Evolutionary conservation across 2,329 filamentous ascomycete genomes (phyloP), one percentile per base, ranked within the genome.

Genomic region (Hypoxylon rubiginosum): DNA sequence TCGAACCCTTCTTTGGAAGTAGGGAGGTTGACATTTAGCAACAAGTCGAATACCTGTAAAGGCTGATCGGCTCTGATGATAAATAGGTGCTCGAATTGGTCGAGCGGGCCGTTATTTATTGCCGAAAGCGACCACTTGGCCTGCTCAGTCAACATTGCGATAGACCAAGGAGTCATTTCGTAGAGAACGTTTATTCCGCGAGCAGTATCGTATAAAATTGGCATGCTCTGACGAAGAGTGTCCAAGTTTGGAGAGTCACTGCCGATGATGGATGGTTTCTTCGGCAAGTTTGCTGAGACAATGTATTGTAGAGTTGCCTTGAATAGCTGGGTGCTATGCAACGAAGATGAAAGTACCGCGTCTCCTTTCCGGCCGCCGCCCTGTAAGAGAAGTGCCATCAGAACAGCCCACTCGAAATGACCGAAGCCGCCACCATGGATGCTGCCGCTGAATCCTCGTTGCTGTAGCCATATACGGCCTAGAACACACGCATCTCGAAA

Each of bases 281-380:
- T 90, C 61, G 82, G 83, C 58, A 97, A 82, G 73, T 97, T 90
- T 39, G 88, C 90, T 1, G 88, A 86, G 1, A 91, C 89, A 17
- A 99, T 82, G 71, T 95, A 96, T 76, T 97, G 95, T n/a, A 99
- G 82, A 1, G 91, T 90, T 2, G 93, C 94, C 79, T 97, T 98
- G 85, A 99, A 97, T 48, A 98, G 85, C 79, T 98, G 95, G 24
- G 95, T 96, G 79, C 91, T 92, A 81, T 92, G 97, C 73, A 97
- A 91, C 7, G 92, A 92, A 4, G 88, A 84, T 5, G 94, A 93
- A 15, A 98, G 84, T 5, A 92, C 81, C 1, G 91, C 86, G 68
- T 89, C 87, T 1, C 92, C 91, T 64, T 90, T 90, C 6, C 88
- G 86, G 6, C 90, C 91, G 26, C 92, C 92, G n/a, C 88, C 88